Conservation (phyloP, 352 stramenopile genomes). For the Phytophthora pinifolia region DNA sequence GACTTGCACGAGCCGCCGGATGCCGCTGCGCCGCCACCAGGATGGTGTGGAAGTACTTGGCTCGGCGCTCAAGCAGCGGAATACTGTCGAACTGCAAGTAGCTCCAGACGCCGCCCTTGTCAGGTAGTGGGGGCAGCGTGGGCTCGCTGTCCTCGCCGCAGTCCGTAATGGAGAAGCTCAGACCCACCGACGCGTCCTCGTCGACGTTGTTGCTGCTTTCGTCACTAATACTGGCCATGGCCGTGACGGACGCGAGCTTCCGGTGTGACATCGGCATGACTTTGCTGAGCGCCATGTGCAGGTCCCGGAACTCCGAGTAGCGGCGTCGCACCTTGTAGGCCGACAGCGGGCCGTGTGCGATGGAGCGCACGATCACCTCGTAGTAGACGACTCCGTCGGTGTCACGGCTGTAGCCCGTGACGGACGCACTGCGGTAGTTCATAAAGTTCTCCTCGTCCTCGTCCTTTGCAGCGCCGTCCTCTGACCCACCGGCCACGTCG, state of each 20-base stretch:
- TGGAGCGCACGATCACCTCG: conserved; percentile 71
- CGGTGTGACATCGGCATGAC: conserved; percentile 50
- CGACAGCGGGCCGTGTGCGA: conserved; percentile 62
- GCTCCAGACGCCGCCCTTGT: conserved; percentile 76
- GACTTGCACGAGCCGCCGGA: conserved; percentile 41
- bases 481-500: conserved; percentile 9
- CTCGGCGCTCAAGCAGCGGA: conserved; percentile 56
- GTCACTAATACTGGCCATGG: conserved; percentile 35
- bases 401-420: conserved; percentile 75
- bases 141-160: conserved; percentile 17
- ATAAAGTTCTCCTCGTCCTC: conserved; percentile 77
- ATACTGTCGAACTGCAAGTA: conserved; percentile 69
- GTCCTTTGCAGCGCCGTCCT: conserved; percentile 18
- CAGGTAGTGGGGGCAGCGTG: conserved; percentile 53
- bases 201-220: conserved; percentile 23
- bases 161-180: conserved; percentile 28
- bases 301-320: conserved; percentile 71
- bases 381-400: conserved; percentile 80
- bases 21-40: conserved; percentile 59
- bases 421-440: conserved; percentile 58
- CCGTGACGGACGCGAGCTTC: conserved; percentile 28
- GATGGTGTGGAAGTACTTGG: conserved; percentile 68
- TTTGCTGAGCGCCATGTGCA: conserved; percentile 51
- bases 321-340: conserved; percentile 78
- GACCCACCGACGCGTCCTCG: conserved; percentile 13